Base-by-base conservation (phyloP, 768 basidiomycete species). In the Lactarius indigo region DNA sequence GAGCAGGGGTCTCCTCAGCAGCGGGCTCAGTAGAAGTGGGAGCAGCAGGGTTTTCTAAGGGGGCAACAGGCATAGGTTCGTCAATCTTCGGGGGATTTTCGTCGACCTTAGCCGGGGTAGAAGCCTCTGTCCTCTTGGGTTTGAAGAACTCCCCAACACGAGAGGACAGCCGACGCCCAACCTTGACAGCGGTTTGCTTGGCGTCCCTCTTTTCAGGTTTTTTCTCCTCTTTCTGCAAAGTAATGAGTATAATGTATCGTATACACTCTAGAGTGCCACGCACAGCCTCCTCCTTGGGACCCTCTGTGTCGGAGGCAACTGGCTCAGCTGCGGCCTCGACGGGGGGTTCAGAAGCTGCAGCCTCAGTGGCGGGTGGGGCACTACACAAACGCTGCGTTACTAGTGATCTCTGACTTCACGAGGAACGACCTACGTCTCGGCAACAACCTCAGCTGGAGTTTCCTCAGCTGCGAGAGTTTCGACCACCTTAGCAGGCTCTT, bases 1-100 rank as follows among this genome's bases (percentile, higher is more conserved):
- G 66, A 6, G 70, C 69, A 54, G 74, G 72, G 20, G 75, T 68
- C 35, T 57, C 75, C 9, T 78, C 76, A 47, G 75, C 74, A 30
- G 76, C 73, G 23, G 75, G 73, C 72, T 80, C 82, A 13, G 71
- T 64, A 31, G 79, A 71, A 18, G 80, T 73, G 71, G 84, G 84
- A 26, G 82, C 78, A 23, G 87, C 88, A 42, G 91, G 88, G 76
- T 90, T 84, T 80, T 93, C 92, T 70, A 96, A 82, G 65, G 94
- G 93, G 63, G 91, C 92, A 69, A 94, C 85, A 13, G 89, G 89
- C 35, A 83, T 73, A 58, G 91, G 91, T 79, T 91, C 87, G 59
- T 93, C 94, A 71, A 95, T 90, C 82, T 88, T 87, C 70, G 94
- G 93, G 44, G 94, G 92, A 76, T 92, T 83, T 81, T 94, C 91